Conservation (phyloP, 1,284 basidiomycete species). For the Agroathelia rolfsii region DNA sequence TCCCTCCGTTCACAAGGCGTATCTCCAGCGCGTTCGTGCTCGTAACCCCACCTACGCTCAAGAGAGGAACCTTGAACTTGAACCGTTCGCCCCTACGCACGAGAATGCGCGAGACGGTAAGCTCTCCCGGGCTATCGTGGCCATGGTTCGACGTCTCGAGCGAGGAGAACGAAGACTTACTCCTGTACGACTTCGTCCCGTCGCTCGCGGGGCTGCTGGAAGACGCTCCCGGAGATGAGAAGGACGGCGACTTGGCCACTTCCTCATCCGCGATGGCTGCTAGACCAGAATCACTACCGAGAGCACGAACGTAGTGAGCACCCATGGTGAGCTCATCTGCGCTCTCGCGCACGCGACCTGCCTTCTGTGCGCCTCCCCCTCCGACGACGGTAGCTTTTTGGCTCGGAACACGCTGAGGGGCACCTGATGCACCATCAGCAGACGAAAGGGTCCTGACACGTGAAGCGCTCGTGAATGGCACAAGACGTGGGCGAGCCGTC, state of each 20-base stretch:
- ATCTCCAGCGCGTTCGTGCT: slow-evolving; percentile 34
- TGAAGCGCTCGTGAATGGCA: slow-evolving; percentile 60
- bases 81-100: slow-evolving; percentile 51
- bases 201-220: too few species aligned
- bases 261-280: slow-evolving; percentile 35
- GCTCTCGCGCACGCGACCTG: too few species aligned
- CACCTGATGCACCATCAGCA: slow-evolving; percentile 15
- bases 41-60: too few species aligned
- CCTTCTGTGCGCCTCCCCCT: slow-evolving; percentile 19
- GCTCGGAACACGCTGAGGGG: slow-evolving; percentile 45
- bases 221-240: too few species aligned
- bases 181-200: too few species aligned
- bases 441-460: too few species aligned
- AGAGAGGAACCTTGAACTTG: slow-evolving; percentile 46
- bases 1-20: slow-evolving; percentile 39
- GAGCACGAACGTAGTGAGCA: slow-evolving; percentile 56
- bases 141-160: slow-evolving; percentile 45
- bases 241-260: too few species aligned
- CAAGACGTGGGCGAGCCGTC: slow-evolving; percentile 53
- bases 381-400: slow-evolving; percentile 57
- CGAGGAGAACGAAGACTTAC: slow-evolving; percentile 53
- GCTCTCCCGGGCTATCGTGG: slow-evolving; percentile 17
- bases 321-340: slow-evolving; percentile 54
- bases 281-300: too few species aligned
- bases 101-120: too few species aligned